Conservation (phyloP, 2,329 filamentous ascomycete species). For the Penicillium frequentans region DNA sequence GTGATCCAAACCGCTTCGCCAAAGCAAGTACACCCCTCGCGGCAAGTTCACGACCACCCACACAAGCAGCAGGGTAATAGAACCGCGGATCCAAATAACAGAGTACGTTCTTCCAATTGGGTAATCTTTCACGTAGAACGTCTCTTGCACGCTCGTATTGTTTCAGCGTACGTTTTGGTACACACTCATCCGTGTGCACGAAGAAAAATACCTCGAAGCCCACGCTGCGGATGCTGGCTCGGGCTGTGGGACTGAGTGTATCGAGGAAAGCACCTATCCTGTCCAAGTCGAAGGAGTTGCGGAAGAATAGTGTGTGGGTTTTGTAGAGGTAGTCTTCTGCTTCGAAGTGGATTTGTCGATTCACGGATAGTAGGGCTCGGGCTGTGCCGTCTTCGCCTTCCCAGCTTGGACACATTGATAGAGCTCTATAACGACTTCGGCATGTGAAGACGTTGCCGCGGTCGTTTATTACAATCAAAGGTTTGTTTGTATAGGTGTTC, state of each 20-base stretch:
- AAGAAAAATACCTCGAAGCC: constrained; percentile 40
- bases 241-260: constrained; percentile 33
- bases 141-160: constrained; percentile 31
- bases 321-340: constrained; percentile 37
- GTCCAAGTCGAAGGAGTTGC: constrained; percentile 34
- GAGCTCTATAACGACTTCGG: constrained; percentile 30
- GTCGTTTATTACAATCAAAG: constrained; percentile 36
- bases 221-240: constrained; percentile 32
- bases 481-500: constrained; percentile 33
- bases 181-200: constrained; percentile 34
- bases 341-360: constrained; percentile 37
- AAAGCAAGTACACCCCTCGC: constrained; percentile 33
- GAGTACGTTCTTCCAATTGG: constrained; percentile 26
- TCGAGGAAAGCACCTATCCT: constrained; percentile 32
- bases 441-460: constrained; percentile 33
- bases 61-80: constrained; percentile 29
- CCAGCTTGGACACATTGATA: constrained; percentile 37
- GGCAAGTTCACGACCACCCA: constrained; percentile 29
- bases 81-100: constrained; percentile 38
- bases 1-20: constrained; percentile 26
- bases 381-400: constrained; percentile 32
- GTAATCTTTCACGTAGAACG: constrained; percentile 27
- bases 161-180: constrained; percentile 33
- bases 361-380: constrained; percentile 31
- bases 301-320: constrained; percentile 36